Conservation (phyloP, 2,329 filamentous ascomycete species). For the Pseudogymnoascus pannorum region DNA sequence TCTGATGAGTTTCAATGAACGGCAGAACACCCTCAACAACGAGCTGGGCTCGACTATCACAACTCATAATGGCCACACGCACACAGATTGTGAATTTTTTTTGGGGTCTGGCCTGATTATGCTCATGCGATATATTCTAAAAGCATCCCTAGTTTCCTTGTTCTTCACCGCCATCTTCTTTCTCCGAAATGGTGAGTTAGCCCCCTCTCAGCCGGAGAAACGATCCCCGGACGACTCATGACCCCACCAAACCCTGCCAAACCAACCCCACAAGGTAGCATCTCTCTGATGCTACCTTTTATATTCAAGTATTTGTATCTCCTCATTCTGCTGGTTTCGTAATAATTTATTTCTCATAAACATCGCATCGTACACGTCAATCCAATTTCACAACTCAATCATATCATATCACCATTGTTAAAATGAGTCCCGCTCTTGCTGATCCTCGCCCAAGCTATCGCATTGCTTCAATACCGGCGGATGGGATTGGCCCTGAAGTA, state of each 20-base stretch:
- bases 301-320: background rate
- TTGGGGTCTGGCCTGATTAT: background rate
- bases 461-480: conserved; percentile 54
- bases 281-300: background rate
- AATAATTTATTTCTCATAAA: background rate
- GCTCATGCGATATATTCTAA: background rate
- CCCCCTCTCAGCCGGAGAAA: background rate
- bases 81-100: background rate
- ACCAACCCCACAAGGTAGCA: background rate
- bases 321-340: background rate
- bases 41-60: background rate
- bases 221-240: background rate
- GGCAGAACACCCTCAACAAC: background rate
- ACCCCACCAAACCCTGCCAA: background rate
- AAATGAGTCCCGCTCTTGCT: conserved; percentile 7
- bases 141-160: background rate
- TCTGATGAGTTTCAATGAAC: background rate
- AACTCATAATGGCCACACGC: background rate
- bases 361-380: background rate
- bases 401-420: background rate
- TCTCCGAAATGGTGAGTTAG: background rate
- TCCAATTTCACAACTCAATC: background rate
- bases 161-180: background rate
- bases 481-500: conserved; percentile 60
- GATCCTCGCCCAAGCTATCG: conserved; percentile 30